Evolutionary conservation across 768 basidiomycete species (phyloP).

Genomic region (Mycena haematopus): DNA sequence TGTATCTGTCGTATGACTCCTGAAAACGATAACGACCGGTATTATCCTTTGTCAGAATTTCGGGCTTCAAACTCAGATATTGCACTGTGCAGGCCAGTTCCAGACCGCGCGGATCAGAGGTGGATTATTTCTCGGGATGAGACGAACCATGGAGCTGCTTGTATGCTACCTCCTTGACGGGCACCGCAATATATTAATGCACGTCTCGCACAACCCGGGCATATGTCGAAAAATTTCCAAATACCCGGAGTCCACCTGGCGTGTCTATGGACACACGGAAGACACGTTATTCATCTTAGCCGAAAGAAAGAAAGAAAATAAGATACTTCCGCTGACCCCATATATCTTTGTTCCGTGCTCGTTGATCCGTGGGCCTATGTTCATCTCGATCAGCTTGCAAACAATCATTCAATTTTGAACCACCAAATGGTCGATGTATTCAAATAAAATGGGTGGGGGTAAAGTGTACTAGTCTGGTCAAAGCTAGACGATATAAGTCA

Average conservation of each 20-base stretch:
- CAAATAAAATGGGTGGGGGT: conserved; percentile 5
- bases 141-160: not conserved
- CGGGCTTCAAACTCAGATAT: not conserved
- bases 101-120: conserved; percentile 11
- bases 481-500: conserved; percentile 18
- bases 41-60: conserved; percentile 1
- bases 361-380: conserved; percentile 1
- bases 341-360: not conserved
- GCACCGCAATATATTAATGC: not conserved
- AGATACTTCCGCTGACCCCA: conserved; percentile 14
- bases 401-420: not conserved
- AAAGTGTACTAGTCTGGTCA: conserved; percentile 13
- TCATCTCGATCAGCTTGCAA: too few species aligned
- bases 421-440: conserved; percentile 20
- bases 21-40: conserved; percentile 13
- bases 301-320: not conserved
- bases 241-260: not conserved
- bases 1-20: not conserved
- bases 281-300: not conserved
- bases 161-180: not conserved
- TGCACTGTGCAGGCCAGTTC: not conserved
- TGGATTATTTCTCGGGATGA: not conserved
- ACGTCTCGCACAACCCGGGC: not conserved
- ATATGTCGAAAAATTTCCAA: not conserved
- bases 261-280: not conserved